phyloP scores from a whole-genome alignment of 169 alveolate genomes.

The Plasmodium cynomolgi region DNA sequence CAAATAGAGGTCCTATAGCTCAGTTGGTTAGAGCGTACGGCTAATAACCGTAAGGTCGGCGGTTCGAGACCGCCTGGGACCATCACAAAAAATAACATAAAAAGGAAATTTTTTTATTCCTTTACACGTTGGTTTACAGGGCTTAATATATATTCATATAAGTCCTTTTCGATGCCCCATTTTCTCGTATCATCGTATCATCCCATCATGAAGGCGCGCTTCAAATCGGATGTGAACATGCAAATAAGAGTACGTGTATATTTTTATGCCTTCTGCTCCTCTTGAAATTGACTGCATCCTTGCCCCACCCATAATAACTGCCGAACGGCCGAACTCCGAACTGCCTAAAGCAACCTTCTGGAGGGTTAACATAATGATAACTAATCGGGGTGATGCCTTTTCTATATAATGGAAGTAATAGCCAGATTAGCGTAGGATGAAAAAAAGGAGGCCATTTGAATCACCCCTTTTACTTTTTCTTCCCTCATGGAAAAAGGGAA shows the following conservation, averaged over 20 bases:
- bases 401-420: not conserved
- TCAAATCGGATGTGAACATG: not conserved
- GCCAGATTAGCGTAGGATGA: not conserved
- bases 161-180: not conserved
- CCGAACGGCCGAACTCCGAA: too few species aligned
- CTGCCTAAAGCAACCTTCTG: not conserved
- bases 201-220: not conserved
- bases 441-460: not conserved
- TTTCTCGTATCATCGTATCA: not conserved
- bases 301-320: not conserved
- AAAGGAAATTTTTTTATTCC: not conserved
- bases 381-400: not conserved
- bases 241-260: not conserved
- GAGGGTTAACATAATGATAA: not conserved
- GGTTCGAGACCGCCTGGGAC: conserved; percentile 99
- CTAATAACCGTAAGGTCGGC: conserved; percentile 98
- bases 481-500: not conserved
- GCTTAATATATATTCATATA: not conserved
- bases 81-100: conserved; percentile 47
- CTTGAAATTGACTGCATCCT: not conserved
- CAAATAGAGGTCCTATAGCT: conserved; percentile 92
- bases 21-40: conserved; percentile 98
- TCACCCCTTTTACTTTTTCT: not conserved
- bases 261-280: not conserved
- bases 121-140: not conserved